Evolutionary conservation across 1,284 basidiomycete species (phyloP).

Genomic region (Ganoderma sinense): DNA sequence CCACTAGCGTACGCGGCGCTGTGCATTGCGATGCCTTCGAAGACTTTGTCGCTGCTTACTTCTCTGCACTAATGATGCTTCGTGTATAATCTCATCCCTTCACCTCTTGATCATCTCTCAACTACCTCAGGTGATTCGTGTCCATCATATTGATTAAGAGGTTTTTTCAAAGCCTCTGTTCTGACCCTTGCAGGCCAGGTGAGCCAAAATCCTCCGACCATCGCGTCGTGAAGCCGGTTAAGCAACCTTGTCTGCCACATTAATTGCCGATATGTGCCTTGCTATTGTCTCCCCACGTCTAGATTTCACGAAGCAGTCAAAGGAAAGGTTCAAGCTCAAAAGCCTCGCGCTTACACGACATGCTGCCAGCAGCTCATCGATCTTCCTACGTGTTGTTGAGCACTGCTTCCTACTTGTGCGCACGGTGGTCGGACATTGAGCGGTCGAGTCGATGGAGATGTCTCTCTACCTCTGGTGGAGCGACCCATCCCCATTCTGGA

Average conservation of each 20-base stretch:
- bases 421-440: slow-evolving; percentile 32
- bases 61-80: background rate
- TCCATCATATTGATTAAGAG: background rate
- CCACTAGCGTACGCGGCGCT: slow-evolving; percentile 41
- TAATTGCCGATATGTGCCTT: background rate
- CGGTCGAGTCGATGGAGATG: slow-evolving; percentile 21
- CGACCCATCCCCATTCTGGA: too few species aligned
- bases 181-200: background rate
- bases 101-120: background rate
- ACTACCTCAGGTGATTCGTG: background rate
- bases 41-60: background rate
- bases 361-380: slow-evolving; percentile 17
- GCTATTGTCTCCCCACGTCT: background rate
- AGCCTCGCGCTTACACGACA: background rate
- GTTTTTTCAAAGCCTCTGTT: background rate
- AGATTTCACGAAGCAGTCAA: background rate
- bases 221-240: background rate
- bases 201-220: background rate
- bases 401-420: slow-evolving; percentile 24
- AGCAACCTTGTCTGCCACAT: background rate
- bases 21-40: background rate
- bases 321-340: slow-evolving; percentile 2
- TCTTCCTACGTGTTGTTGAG: slow-evolving; percentile 23
- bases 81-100: background rate
- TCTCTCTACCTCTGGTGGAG: too few species aligned